Evolutionary conservation across 768 basidiomycete species (phyloP).

Genomic region (Tephrocybe sp.): DNA sequence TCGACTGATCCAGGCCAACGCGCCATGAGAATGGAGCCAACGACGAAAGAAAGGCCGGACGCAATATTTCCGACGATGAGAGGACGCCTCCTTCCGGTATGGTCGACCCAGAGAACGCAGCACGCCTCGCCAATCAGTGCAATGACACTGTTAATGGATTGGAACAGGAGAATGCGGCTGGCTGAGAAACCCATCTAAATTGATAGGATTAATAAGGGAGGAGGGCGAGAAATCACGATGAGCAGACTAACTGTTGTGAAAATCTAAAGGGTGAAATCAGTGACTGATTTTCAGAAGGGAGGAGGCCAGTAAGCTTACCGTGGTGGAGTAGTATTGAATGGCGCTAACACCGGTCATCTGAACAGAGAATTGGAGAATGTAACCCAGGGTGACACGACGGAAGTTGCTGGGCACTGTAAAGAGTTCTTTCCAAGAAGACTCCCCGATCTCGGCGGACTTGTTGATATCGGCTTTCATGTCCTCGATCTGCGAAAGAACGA

Average conservation of each 20-base stretch:
- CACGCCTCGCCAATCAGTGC: conserved; percentile 51
- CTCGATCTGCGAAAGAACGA: conserved; percentile 47
- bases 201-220: conserved; percentile 18
- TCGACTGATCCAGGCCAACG: conserved; percentile 42
- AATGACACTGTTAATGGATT: conserved; percentile 54
- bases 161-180: conserved; percentile 47
- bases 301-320: conserved; percentile 22
- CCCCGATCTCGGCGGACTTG: conserved; percentile 34
- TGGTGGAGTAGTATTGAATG: conserved; percentile 54
- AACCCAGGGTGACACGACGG: conserved; percentile 44
- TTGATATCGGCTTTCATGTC: conserved; percentile 40
- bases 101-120: conserved; percentile 46
- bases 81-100: conserved; percentile 37
- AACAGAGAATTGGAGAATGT: conserved; percentile 53
- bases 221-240: conserved; percentile 10
- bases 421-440: conserved; percentile 41
- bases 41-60: conserved; percentile 42
- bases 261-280: conserved; percentile 23
- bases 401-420: conserved; percentile 44
- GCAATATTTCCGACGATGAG: conserved; percentile 42
- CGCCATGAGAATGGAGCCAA: conserved; percentile 44
- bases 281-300: neutral
- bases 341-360: conserved; percentile 63
- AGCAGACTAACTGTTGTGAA: conserved; percentile 29
- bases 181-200: conserved; percentile 45